Evolutionary conservation across 1,139 yeast genomes (phyloP).

Genomic region (Lodderomyces oxycetoniae): DNA sequence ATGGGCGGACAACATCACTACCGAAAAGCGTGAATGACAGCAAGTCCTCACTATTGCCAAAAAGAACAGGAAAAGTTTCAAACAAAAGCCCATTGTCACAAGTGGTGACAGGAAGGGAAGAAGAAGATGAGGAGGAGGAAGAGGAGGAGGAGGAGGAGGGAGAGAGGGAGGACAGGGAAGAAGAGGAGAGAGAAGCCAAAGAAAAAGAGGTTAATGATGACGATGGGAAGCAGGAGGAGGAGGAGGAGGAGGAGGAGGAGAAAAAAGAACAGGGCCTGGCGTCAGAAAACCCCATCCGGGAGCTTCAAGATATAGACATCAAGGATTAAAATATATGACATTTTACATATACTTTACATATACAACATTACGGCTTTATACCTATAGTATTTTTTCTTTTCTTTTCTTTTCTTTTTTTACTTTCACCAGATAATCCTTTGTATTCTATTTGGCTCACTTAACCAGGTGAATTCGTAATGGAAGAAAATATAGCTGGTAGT

Average conservation of each 20-base stretch:
- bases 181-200: no score
- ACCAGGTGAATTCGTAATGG: conserved; percentile 65
- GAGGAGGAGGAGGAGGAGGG: conserved; percentile 5
- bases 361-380: not conserved
- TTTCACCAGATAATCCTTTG: conserved; percentile 90
- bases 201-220: conserved; percentile 5
- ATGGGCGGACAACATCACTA: not conserved
- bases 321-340: conserved; percentile 2
- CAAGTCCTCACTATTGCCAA: not conserved
- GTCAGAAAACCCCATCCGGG: no score
- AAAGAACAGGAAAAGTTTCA: conserved; percentile 3
- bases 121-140: conserved; percentile 6
- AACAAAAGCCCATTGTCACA: conserved; percentile 13
- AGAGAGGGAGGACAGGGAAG: conserved; percentile 4
- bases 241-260: conserved; percentile 10
- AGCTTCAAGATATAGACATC: conserved; percentile 10
- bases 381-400: conserved; percentile 1
- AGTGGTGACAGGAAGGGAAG: conserved; percentile 10
- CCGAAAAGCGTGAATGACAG: not conserved
- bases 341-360: conserved; percentile 1
- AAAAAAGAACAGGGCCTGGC: no score
- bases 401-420: not conserved
- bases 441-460: conserved; percentile 44
- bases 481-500: conserved; percentile 54
- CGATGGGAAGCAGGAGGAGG: conserved; percentile 1